Evolutionary conservation across 164 flowering plant genomes (phyloP).

Genomic region (Houttuynia cordata): DNA sequence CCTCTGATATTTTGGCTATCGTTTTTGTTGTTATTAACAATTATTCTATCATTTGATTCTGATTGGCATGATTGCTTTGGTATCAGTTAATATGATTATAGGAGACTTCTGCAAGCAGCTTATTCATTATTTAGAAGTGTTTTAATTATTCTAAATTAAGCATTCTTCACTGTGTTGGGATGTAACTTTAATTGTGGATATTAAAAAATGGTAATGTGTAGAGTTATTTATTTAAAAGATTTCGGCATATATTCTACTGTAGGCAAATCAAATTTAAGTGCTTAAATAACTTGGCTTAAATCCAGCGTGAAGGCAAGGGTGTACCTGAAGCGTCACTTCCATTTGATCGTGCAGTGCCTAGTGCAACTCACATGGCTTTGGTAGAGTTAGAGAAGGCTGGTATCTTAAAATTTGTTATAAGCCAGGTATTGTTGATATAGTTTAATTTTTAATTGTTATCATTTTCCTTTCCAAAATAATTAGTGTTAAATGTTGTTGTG

Average conservation of each 20-base stretch:
- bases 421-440: slow-evolving; percentile 51
- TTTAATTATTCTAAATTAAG: no score
- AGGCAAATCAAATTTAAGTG: neutral
- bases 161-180: neutral
- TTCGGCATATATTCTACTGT: no score
- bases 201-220: neutral
- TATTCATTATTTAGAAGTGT: no score
- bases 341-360: slow-evolving; percentile 89
- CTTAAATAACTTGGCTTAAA: neutral
- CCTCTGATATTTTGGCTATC: no score
- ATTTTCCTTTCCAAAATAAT: neutral
- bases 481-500: no score
- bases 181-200: neutral
- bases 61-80: no score
- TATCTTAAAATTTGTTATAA: slow-evolving; percentile 71
- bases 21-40: no score
- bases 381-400: slow-evolving; percentile 88
- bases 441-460: neutral
- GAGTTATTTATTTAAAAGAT: no score
- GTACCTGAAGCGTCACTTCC: slow-evolving; percentile 90
- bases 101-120: neutral
- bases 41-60: no score
- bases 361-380: slow-evolving; percentile 92
- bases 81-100: no score
- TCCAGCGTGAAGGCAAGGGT: slow-evolving; percentile 87